These are phyloP conservation scores for Solanum hybrid DNA, from an alignment of 305 asterid genomes.

Conservation along the genomic window DNA sequence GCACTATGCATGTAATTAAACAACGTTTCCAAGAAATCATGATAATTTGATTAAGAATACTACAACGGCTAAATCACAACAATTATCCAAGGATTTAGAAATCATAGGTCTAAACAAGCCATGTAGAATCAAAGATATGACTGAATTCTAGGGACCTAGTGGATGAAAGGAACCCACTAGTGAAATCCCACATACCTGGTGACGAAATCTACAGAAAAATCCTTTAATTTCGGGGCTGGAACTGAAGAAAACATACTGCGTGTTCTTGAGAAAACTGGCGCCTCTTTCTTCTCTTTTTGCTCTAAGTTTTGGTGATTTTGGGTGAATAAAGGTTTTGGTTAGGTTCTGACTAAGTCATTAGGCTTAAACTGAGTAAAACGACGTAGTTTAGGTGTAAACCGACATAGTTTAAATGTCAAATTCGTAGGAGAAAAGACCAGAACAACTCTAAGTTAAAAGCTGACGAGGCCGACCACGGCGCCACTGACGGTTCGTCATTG, in stretches of 20 bases:
- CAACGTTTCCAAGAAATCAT: neutral
- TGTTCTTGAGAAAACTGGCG: neutral
- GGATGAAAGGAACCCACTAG: neutral
- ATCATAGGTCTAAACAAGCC: neutral
- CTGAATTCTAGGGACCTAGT: neutral
- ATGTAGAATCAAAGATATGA: neutral
- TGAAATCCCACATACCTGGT: neutral
- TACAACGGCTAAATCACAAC: neutral
- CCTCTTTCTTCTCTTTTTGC: neutral
- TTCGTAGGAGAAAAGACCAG: rapidly evolving
- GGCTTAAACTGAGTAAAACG: neutral
- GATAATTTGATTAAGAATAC: neutral
- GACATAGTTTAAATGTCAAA: neutral
- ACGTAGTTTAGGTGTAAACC: neutral
- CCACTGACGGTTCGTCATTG: neutral
- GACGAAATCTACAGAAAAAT: neutral
- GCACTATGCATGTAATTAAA: neutral
- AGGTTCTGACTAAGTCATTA: neutral
- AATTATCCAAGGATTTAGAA: neutral
- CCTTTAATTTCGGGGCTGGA: neutral
- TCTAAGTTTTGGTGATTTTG: neutral
- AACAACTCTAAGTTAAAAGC: neutral
- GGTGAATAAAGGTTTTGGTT: neutral
- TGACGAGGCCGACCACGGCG: neutral
- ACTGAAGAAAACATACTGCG: too few relatives aligned